Percentiles rank a stretch among this genome's conserved stretches.
phyloP scores from a whole-genome alignment of 352 stramenopile genomes.

The Pythium chondricola region DNA sequence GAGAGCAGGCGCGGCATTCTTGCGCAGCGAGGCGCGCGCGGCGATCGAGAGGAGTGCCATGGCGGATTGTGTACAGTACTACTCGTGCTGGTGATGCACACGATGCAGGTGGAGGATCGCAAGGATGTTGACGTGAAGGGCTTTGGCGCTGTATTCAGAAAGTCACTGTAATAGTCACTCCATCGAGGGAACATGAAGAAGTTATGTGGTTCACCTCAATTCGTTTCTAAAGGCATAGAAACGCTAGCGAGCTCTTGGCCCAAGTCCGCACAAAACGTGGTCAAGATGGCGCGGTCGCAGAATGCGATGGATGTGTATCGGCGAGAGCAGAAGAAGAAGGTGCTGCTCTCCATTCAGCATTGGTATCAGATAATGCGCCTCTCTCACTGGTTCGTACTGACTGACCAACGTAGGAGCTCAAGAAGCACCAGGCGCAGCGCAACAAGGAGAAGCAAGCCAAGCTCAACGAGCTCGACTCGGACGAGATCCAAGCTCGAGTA shows the following conservation, averaged over 20 bases:
- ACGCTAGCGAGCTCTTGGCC: no score
- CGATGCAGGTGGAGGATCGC: no score
- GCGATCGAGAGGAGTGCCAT: no score
- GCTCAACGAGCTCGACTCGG: constrained; percentile 43
- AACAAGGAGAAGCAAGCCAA: constrained; percentile 59
- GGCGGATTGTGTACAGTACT: no score
- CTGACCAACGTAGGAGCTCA: constrained; percentile 42
- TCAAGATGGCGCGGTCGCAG: constrained; percentile 44
- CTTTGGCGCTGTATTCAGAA: no score
- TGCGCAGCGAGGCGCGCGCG: background rate
- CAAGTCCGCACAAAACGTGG: no score
- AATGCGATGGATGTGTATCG: constrained; percentile 74
- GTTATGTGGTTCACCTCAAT: no score
- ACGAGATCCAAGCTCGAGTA: constrained; percentile 44
- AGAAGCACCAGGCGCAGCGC: constrained; percentile 60
- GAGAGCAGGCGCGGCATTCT: background rate
- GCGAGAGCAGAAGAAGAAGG: constrained; percentile 80
- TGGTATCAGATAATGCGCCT: background rate
- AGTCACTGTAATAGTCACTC: no score
- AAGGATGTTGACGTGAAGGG: no score
- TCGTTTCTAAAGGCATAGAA: no score
- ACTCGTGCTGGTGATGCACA: no score
- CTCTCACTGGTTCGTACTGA: background rate
- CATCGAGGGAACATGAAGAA: no score
- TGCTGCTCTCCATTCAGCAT: background rate